Evolutionary conservation across 1,284 basidiomycete species (phyloP), one percentile per base, ranked within the genome.

Genomic region (Boletus sp.): DNA sequence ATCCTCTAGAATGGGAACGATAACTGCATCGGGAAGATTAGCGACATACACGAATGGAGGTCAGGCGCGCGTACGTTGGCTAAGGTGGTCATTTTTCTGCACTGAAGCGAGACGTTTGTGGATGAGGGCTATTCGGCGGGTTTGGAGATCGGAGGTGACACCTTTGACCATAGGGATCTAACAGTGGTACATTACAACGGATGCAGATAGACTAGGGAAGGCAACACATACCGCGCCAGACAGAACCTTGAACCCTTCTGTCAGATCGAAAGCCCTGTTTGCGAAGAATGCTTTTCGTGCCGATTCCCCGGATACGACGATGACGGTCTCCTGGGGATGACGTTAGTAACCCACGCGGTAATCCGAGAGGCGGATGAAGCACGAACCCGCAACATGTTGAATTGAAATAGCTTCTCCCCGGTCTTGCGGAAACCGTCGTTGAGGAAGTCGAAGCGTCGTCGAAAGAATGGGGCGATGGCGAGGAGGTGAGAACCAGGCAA

Each of bases 81-180:
- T 77, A 44, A 90, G 76, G 47, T 81, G 77, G 42, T 82, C 81
- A 61, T 84, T 82, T 63, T 77, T 80, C 70, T 90, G 88, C 35
- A 83, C 77, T 36, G 78, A 75, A 20, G 78, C 77, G 43, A 90
- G 79, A 59, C 88, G 85, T 69, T 83, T 88, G 73, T 89, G 85
- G 56, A 90, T 89, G 62, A 81, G 75, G 22, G 82, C 73, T 65
- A 89, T 80, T 61, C 81, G 75, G 58, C 79, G 78, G 53, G 78
- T 78, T 64, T 86, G 81, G 36, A 89, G 77, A 69, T 86, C 80
- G 59, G 86, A 84, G 20, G 88, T 89, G 46, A 90, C 82, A 42
- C 88, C 88, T 63, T 78, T 81, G 59, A 90, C 79, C 79, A 87
- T 84, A 61, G 86, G 86, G 62, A 89, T 86, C 86, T 89, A 52